phyloP scores from a whole-genome alignment of 2,329 filamentous ascomycete species.

The Chrysoporthe austroafricana region DNA sequence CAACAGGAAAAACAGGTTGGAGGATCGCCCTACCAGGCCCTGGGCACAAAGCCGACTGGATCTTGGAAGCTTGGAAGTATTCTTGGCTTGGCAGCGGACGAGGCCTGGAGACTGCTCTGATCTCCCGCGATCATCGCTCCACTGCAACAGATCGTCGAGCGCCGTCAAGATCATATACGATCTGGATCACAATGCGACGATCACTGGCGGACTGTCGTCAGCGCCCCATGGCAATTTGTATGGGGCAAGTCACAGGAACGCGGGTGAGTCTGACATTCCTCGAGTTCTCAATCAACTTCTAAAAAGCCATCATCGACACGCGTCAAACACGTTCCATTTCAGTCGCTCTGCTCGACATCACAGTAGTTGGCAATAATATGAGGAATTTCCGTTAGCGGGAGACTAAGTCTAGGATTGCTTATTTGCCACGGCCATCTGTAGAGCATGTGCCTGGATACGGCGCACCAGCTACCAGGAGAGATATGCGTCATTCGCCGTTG shows the following conservation, averaged over 20 bases:
- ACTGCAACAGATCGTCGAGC: background rate
- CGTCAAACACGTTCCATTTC: slow-evolving; percentile 1
- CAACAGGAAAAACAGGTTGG: background rate
- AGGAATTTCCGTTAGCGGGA: background rate
- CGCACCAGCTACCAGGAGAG: background rate
- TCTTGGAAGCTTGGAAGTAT: background rate
- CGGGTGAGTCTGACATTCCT: background rate
- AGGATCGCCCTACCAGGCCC: background rate
- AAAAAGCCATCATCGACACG: background rate
- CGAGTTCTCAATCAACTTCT: background rate
- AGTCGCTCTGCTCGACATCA: background rate
- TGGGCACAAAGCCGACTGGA: background rate
- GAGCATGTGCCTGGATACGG: too few species aligned
- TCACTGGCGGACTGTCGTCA: background rate
- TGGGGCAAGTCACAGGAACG: background rate
- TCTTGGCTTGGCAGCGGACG: background rate
- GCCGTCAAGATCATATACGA: background rate
- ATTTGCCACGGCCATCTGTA: background rate
- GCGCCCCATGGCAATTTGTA: background rate
- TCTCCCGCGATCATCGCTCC: background rate
- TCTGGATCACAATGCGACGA: background rate
- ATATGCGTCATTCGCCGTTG: background rate
- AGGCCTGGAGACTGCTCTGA: background rate
- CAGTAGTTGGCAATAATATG: background rate
- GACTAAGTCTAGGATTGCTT: background rate